Evolutionary conservation across 768 basidiomycete genomes (phyloP).

Genomic region (Boletus tylopilopsis): DNA sequence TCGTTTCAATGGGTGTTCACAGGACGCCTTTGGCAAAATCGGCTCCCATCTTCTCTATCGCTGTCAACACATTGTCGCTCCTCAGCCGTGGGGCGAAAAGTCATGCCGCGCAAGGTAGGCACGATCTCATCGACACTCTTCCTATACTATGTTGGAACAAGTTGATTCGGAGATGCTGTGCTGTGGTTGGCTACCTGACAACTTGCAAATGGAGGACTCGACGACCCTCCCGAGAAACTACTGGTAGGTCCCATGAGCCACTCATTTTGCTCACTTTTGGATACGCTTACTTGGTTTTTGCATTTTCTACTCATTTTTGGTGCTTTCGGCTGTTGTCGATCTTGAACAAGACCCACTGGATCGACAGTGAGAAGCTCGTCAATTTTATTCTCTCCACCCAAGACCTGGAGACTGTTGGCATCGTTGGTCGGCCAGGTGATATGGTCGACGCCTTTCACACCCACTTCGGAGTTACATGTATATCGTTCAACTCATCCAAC

Average conservation of each 20-base stretch:
- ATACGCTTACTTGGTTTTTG: background rate
- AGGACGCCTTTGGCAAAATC: slow-evolving; percentile 85
- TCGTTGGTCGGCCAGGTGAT: slow-evolving; percentile 90
- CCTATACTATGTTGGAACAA: slow-evolving; percentile 72
- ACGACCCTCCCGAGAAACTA: slow-evolving; percentile 96
- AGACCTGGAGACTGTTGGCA: slow-evolving; percentile 89
- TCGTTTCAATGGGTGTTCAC: slow-evolving; percentile 87
- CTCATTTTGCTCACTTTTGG: background rate
- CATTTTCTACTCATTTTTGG: slow-evolving; percentile 98
- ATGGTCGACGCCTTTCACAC: too few species aligned
- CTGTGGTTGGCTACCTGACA: slow-evolving; percentile 95
- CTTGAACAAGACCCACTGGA: slow-evolving; percentile 79
- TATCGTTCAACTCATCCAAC: slow-evolving; percentile 1
- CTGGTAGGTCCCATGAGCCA: slow-evolving; percentile 84
- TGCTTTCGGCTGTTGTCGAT: slow-evolving; percentile 86
- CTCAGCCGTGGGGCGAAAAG: slow-evolving; percentile 89
- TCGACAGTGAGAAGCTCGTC: slow-evolving; percentile 74
- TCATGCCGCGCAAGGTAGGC: slow-evolving; percentile 85
- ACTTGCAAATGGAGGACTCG: slow-evolving; percentile 88
- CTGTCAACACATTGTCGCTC: slow-evolving; percentile 78
- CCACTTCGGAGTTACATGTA: slow-evolving; percentile 84
- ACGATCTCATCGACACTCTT: slow-evolving; percentile 28
- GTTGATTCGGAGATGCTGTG: slow-evolving; percentile 76
- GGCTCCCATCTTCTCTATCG: slow-evolving; percentile 91
- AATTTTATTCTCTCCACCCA: slow-evolving; percentile 85